Base-by-base conservation (phyloP, 2,329 filamentous ascomycete genomes). In the Trichoderma simmonsii region DNA sequence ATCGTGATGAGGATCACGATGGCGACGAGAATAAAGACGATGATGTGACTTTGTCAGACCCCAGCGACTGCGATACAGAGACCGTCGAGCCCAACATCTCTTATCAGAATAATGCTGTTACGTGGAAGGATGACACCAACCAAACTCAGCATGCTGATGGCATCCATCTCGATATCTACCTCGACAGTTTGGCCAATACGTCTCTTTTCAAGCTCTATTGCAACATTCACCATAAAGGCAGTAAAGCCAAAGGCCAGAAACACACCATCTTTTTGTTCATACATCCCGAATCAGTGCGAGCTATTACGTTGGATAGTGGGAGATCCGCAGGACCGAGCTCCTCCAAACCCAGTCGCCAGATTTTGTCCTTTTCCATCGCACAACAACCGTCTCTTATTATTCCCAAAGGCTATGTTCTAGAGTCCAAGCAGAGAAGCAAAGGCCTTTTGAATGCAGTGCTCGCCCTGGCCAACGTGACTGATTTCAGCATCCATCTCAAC, bases 251-350 rank as follows among this genome's bases (percentile, higher is more conserved):
- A 18, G 48, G 63, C 43, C 48, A 66, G 24, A 66, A 66, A 28
- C 63, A 66, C 12, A 51, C 63, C 43, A 21, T 66, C n/a, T 66
- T 54, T 51, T 15, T 66, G 30, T 66, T 66, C 7, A 66, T 66
- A 24, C 63, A 56, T 8, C 63, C 63, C 12, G 63, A 66, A n/a
- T 54, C 48, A 24, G 43, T 66, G 21, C 63, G 28, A 24, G 43
- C 30, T 15, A 56, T 66, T 24, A 54, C 43, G 6, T 26, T 32
- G n/a, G 21, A 56, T 24, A 7, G 14, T 11, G 48, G 28, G 3
- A 28, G 63, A 15, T 18, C 39, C 30, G 1, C 30, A 6, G n/a
- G 63, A 3, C 28, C 43, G 12, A 11, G 28, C 8, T 54, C n/a
- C 12, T 66, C 63, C 6, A 66, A 56, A 26, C 2, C 43, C 28